Percentiles rank a stretch among this genome's conserved stretches.
phyloP scores from a whole-genome alignment of 305 asterid genomes.

The Euphrasia arctica region DNA sequence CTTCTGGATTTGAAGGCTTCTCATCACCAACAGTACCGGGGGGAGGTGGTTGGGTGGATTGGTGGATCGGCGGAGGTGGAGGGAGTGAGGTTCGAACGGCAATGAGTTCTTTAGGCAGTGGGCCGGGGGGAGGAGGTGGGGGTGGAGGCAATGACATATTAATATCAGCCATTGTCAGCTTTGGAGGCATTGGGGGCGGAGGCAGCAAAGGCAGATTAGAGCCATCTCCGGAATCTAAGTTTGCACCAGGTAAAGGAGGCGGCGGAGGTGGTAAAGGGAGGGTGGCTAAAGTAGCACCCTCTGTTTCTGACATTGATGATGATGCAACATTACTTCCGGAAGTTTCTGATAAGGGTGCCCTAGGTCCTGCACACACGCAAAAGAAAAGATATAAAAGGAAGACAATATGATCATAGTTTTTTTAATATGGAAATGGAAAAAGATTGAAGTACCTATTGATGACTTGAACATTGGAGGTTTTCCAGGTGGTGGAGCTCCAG shows the following conservation, averaged over 20 bases:
- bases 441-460: conserved; percentile 58
- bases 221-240: conserved; percentile 58
- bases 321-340: conserved; percentile 75
- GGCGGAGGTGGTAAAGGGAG: conserved; percentile 43
- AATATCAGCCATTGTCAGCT: conserved; percentile 47
- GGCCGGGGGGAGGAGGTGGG: conserved; percentile 85
- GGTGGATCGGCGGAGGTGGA: conserved; percentile 59
- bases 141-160: conserved; percentile 35
- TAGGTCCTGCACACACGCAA: conserved; percentile 60
- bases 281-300: conserved; percentile 44
- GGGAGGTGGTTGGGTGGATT: conserved; percentile 50
- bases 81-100: conserved; percentile 50
- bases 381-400: conserved; percentile 11
- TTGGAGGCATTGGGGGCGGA: conserved; percentile 85
- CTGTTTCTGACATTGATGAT: conserved; percentile 58
- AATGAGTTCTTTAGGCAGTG: conserved; percentile 62
- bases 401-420: conserved; percentile 6
- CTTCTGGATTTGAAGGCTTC: conserved; percentile 48
- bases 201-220: conserved; percentile 69
- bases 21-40: conserved; percentile 62
- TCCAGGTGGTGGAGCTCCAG: conserved; percentile 99
- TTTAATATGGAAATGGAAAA: conserved; percentile 18
- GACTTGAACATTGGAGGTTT: conserved; percentile 98
- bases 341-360: conserved; percentile 71
- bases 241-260: conserved; percentile 58